Evolutionary conservation across 768 basidiomycete species (phyloP).

Genomic region (Tulasnella sp.): DNA sequence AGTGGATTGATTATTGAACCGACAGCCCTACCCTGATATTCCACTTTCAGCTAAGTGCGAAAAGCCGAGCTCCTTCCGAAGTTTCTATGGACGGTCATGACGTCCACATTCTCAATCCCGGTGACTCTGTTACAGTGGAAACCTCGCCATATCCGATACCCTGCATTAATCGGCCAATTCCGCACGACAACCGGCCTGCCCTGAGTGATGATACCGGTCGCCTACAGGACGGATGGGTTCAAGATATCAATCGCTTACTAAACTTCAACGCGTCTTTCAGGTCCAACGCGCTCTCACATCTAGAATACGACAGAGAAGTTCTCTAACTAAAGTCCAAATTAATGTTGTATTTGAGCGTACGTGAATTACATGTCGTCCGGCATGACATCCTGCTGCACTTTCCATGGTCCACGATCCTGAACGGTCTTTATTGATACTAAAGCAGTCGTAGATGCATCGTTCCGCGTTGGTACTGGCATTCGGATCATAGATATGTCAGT

Average conservation of each 20-base stretch:
- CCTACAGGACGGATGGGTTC: slow-evolving; percentile 83
- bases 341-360: background rate
- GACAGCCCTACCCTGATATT: background rate
- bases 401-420: too few relatives aligned
- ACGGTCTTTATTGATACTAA: too few relatives aligned
- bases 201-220: background rate
- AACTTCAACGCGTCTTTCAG: slow-evolving; percentile 90
- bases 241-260: slow-evolving; percentile 87
- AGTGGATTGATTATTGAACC: slow-evolving; percentile 7
- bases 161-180: slow-evolving; percentile 57
- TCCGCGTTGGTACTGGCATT: background rate
- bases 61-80: slow-evolving; percentile 74
- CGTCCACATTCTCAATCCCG: slow-evolving; percentile 69
- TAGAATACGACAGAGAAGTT: background rate
- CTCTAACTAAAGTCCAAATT: background rate
- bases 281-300: slow-evolving; percentile 16
- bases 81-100: slow-evolving; percentile 90
- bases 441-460: too few relatives aligned
- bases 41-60: slow-evolving; percentile 58
- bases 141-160: slow-evolving; percentile 86
- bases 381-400: too few relatives aligned
- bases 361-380: background rate
- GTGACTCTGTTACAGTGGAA: slow-evolving; percentile 75
- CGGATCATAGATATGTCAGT: background rate
- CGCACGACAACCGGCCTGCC: background rate